Base-by-base conservation (phyloP, 176 grass and related monocot genomes). In the Aegilops tauschii region DNA sequence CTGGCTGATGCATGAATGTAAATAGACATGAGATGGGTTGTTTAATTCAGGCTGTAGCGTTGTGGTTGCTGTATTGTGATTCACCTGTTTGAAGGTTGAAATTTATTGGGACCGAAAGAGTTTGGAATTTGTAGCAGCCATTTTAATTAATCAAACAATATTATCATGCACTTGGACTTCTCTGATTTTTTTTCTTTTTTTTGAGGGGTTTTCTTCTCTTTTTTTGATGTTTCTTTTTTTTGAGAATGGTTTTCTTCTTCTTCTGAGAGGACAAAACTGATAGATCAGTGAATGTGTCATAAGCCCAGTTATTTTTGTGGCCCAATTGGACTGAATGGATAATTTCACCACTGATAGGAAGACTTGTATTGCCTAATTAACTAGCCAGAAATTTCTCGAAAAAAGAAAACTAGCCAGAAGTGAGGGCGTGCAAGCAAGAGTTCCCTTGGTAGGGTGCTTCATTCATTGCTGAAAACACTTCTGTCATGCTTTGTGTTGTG, bases 1-100 rank as follows among this genome's bases (percentile, higher is more conserved):
- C 8, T 42, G 14, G 34, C 23, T 71, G 78, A 90, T 40, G 82
- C 63, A 92, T 89, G 82, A 65, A 27, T 93, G 91, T 95, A 95
- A 66, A 90, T 86, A 91, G 82, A 88, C 73, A 85, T 80, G 82
- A 36, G n/a, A 69, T 73, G 50, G 25, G 20, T 52, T 62, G 10
- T 45, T 85, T 65, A 82, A 88, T 81, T 85, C 65, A 36, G 59
- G 61, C 3, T 78, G 37, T 82, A 85, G 13, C 82, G 56, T 66
- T 82, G 86, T 12, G 73, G 65, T 31, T 81, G 42, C 54, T 42
- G 65, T 82, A 32, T 20, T 85, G 17, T 72, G 29, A 66, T 69
- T 80, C 39, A 82, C 42, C 64, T 78, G 64, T 82, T 85, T 78
- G 54, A 85, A 88, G 4, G 78, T 78, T 88, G 62, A 76, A 71